These are phyloP conservation scores for Dactylorhiza incarnata DNA, from an alignment of 106 monocot species.

Conservation along the genomic window DNA sequence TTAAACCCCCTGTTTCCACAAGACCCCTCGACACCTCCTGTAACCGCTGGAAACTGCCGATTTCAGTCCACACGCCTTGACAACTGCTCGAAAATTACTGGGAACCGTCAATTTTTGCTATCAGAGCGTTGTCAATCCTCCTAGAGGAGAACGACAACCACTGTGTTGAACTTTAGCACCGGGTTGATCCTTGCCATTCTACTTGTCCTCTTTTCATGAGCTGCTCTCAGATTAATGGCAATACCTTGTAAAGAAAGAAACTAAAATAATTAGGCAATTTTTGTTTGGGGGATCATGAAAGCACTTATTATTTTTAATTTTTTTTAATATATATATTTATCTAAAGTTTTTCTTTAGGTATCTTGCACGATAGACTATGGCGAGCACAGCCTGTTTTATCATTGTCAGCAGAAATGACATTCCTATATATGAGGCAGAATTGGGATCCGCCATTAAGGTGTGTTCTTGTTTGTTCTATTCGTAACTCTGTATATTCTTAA, in stretches of 20 bases:
- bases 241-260: neutral
- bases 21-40: too few species aligned
- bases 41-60: too few species aligned
- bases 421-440: slow-evolving; percentile 28
- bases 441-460: slow-evolving; percentile 20
- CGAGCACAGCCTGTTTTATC: slow-evolving; percentile 26
- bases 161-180: too few species aligned
- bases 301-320: neutral
- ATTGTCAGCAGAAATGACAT: slow-evolving; percentile 25
- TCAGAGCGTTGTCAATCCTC: too few species aligned
- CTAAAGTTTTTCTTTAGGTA: neutral
- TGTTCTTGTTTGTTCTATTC: neutral
- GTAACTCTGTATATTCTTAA: neutral
- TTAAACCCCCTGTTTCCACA: too few species aligned
- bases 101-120: too few species aligned
- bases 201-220: neutral
- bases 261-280: neutral
- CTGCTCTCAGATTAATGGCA: neutral
- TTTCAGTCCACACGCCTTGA: too few species aligned
- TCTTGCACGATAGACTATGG: slow-evolving; percentile 8
- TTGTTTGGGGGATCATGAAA: neutral
- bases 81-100: too few species aligned
- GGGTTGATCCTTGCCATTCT: neutral
- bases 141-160: too few species aligned
- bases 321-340: neutral